Evolutionary conservation across 225 moss, liverwort and hornwort species (phyloP), one percentile per base, ranked within the genome.

Genomic region (Sphagnum contortum): DNA sequence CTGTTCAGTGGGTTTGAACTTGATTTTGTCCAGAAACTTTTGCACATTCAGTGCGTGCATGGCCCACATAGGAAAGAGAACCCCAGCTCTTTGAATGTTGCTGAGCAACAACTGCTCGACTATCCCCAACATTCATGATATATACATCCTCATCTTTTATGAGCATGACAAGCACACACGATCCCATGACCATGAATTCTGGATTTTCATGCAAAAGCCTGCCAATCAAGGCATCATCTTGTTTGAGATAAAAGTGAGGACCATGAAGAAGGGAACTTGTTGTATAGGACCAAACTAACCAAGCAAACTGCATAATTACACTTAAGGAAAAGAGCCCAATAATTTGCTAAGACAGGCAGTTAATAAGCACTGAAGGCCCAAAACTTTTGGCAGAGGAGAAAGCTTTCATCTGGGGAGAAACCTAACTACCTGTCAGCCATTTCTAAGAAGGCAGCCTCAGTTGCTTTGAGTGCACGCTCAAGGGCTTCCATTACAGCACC

Each of bases 131-230:
- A 78, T 98, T 98, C 78, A 98, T 68, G 83, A 98, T 92, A 79
- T 98, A 98, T 81, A 98, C 87, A 76, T 98, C 96, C 74, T 92
- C 90, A 71, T 87, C 92, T 77, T 98, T 98, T 92, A 98, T 98
- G 55, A 98, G 81, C 96, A 98, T 98, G 69, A 98, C 92, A 72
- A 98, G 76, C 12, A 98, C 96, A 85, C 96, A 98, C 12, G 96
- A 98, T 50, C 96, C 96, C 96, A 98, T 98, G 50, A 98, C 75
- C 65, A 92, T 92, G 73, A 98, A 76, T 59, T 98, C 96, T 44
- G 96, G 96, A 72, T 92, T 90, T 66, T 93, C 96, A 64, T 80
- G 81, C 49, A 93, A 65, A 49, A 87, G 92, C 74, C 80, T 92
- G 84, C 53, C 29, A 29, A 53, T 64, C 55, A 58, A 57, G 64